Conservation (phyloP, 2,329 filamentous ascomycete genomes). For the Chalara sp. region DNA sequence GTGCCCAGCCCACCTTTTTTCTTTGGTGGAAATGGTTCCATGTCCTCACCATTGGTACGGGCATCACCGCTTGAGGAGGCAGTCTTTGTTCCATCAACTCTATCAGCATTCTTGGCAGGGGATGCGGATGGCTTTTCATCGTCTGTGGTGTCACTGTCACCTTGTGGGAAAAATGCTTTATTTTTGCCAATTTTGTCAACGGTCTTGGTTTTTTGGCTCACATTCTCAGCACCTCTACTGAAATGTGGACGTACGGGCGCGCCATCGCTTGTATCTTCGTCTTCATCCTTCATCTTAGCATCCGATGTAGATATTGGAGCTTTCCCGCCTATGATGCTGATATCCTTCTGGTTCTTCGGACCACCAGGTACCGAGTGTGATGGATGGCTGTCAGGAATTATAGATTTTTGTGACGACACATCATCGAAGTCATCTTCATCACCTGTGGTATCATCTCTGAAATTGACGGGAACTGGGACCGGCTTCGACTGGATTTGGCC, state of each 20-base stretch:
- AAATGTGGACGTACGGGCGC: too few relatives aligned
- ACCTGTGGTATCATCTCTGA: constrained; percentile 13
- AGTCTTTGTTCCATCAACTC: background rate
- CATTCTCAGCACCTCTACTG: background rate
- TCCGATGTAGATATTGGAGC: background rate
- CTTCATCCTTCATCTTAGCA: background rate
- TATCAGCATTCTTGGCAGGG: background rate
- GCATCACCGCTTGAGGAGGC: background rate
- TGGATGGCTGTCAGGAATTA: constrained; percentile 18
- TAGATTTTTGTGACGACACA: constrained; percentile 19
- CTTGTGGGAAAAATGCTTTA: constrained; percentile 1
- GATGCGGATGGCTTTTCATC: background rate
- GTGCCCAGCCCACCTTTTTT: constrained; percentile 4
- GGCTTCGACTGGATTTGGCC: constrained; percentile 3
- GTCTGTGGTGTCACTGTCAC: constrained; percentile 1
- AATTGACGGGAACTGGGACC: background rate
- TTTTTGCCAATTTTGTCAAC: background rate
- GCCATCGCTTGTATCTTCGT: too few relatives aligned
- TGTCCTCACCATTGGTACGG: constrained; percentile 6
- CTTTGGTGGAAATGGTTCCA: background rate
- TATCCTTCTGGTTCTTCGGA: background rate
- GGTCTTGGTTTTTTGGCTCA: background rate
- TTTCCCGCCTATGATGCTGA: background rate
- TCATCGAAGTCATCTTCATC: constrained; percentile 24
- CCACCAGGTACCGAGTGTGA: background rate